Evolutionary conservation across 495 filamentous ascomycete species (phyloP), one percentile per base, ranked within the genome.

Genomic region (Talaromyces liani): DNA sequence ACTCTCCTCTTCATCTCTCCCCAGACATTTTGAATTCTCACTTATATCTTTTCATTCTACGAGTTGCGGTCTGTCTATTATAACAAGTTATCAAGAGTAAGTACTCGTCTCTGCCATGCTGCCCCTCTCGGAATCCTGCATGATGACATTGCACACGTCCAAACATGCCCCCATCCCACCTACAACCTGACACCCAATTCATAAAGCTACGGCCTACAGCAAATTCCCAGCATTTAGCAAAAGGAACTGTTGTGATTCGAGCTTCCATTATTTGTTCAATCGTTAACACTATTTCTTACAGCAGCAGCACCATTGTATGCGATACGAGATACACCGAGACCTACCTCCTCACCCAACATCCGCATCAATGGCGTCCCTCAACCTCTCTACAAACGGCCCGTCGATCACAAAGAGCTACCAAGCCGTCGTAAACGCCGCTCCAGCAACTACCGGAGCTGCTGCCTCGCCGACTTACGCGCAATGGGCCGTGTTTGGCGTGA

Each of bases 341-440:
- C 45, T 20, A 49, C 45, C 45, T 45, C 41, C 51, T 29, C 22
- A 55, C 22, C 56, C 6, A 39, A 10, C 55, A 39, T 41, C 29
- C 54, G 24, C 56, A 25, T 49, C 58, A 60, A 99, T 99, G 94
- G 89, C 94, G 34, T 88, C 92, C 57, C 86, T 99, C 66, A 97
- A 99, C 72, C 80, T 91, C 63, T 97, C 93, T 61, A 83, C 83
- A 75, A 92, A 98, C 75, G 92, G 95, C 22, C 87, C 92, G 39
- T 93, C 92, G 36, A 97, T 97, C 74, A 89, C 87, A 61, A 90
- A 88, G 74, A 96, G 92, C 77, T 99, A 99, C 76, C 87, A 93
- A 70, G 85, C 87, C 41, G 87, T 99, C 60, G 82, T 97, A 71
- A 88, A 95, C 69, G 83, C 87, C 64, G 76, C 86, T 56, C 78